These are phyloP conservation scores for Penicillium sp. DNA, from an alignment of 2,329 filamentous ascomycete genomes.

Conservation along the genomic window DNA sequence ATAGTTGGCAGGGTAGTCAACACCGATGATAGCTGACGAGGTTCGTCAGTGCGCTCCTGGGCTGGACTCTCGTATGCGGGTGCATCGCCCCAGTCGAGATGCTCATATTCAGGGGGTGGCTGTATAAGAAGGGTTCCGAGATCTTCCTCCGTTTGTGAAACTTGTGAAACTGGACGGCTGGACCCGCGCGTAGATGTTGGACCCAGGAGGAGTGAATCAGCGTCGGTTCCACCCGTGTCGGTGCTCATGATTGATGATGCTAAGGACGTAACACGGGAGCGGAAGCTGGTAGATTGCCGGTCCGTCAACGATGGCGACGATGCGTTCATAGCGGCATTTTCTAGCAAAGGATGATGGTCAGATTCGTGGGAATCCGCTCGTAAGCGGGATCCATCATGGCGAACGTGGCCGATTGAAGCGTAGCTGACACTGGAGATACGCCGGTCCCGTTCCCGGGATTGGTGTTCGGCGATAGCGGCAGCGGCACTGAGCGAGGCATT, in stretches of 20 bases:
- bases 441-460: constrained; percentile 43
- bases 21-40: constrained; percentile 18
- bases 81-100: constrained; percentile 45
- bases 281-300: constrained; percentile 19
- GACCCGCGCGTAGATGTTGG: constrained; percentile 26
- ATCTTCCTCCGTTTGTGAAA: constrained; percentile 33
- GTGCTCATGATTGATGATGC: constrained; percentile 38
- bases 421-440: constrained; percentile 51
- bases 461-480: constrained; percentile 45
- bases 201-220: constrained; percentile 26
- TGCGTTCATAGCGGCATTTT: constrained; percentile 33
- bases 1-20: constrained; percentile 32
- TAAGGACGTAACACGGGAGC: constrained; percentile 35
- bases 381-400: constrained; percentile 51
- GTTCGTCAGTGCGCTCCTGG: constrained; percentile 7
- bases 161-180: constrained; percentile 18
- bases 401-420: constrained; percentile 48
- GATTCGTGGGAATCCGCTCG: constrained; percentile 49
- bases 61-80: constrained; percentile 39
- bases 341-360: constrained; percentile 47
- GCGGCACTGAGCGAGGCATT: constrained; percentile 33
- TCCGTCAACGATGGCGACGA: constrained; percentile 27
- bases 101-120: constrained; percentile 43
- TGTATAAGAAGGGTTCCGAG: constrained; percentile 38
- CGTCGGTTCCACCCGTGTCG: constrained; percentile 30